Conservation (phyloP, 2,329 filamentous ascomycete species). For the Fusarium anguioides region DNA sequence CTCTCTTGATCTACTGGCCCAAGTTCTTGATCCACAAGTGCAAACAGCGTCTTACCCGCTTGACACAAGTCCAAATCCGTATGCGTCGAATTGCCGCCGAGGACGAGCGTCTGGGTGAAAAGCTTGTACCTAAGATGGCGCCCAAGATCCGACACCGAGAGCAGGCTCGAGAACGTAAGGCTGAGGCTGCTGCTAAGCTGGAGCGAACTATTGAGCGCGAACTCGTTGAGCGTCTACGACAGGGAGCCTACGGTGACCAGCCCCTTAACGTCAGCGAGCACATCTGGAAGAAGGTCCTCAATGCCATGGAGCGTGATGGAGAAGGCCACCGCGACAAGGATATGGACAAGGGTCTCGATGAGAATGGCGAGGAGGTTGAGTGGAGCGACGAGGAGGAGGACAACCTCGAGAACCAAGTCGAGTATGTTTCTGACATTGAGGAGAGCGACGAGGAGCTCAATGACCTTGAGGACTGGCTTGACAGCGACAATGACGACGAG, state of each 20-base stretch:
- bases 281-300: slow-evolving; percentile 97
- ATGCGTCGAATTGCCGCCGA: slow-evolving; percentile 85
- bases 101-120: slow-evolving; percentile 89
- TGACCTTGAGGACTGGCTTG: slow-evolving; percentile 93
- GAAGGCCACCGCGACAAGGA: slow-evolving; percentile 87
- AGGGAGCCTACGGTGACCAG: slow-evolving; percentile 93
- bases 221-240: slow-evolving; percentile 88
- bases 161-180: slow-evolving; percentile 79
- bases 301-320: slow-evolving; percentile 87
- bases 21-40: slow-evolving; percentile 94
- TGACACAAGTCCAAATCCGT: slow-evolving; percentile 90
- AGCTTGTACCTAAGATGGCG: slow-evolving; percentile 86
- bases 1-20: slow-evolving; percentile 90
- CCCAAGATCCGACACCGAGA: slow-evolving; percentile 87
- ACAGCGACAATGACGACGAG: slow-evolving; percentile 71
- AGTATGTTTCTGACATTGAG: slow-evolving; percentile 93
- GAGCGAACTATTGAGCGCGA: slow-evolving; percentile 96
- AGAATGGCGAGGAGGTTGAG: slow-evolving; percentile 77
- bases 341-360: slow-evolving; percentile 85
- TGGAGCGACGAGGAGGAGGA: slow-evolving; percentile 72
- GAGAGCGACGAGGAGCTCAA: slow-evolving; percentile 83
- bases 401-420: slow-evolving; percentile 82
- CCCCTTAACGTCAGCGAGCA: slow-evolving; percentile 94
- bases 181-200: slow-evolving; percentile 87
- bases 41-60: slow-evolving; percentile 91